A percentile compares a stretch with the other conserved stretches of the same genome.
phyloP scores from a whole-genome alignment of 2,329 filamentous ascomycete genomes.

The Sclerotinia spermophila region DNA sequence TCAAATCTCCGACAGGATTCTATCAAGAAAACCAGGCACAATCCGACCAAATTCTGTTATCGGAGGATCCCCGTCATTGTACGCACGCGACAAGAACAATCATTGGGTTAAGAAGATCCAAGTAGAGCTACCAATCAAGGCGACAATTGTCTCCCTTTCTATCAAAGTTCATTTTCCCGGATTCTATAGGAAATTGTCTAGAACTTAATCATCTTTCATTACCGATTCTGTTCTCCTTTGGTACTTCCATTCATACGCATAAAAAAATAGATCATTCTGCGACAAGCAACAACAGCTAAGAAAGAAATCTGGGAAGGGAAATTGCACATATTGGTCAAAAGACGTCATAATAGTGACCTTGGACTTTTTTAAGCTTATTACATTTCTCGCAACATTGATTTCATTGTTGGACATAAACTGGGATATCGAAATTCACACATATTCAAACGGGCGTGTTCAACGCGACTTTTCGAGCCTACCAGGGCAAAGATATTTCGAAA shows the following conservation, averaged over 20 bases:
- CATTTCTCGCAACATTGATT: not conserved
- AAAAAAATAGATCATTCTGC: not conserved
- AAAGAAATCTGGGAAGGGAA: not conserved
- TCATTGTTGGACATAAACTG: not conserved
- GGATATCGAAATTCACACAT: not conserved
- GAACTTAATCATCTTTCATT: not conserved
- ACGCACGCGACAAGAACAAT: conserved; percentile 28
- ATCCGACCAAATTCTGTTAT: conserved; percentile 14
- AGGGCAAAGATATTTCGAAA: not conserved
- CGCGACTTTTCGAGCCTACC: not conserved
- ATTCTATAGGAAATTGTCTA: not conserved
- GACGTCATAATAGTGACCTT: not conserved
- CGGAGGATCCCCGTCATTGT: conserved; percentile 22
- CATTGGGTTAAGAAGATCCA: conserved; percentile 27
- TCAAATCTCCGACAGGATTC: conserved; percentile 11
- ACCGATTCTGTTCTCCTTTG: conserved; percentile 7
- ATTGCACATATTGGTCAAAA: not conserved
- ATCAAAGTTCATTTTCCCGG: not conserved
- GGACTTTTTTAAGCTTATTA: not conserved
- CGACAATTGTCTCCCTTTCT: conserved; percentile 19
- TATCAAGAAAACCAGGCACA: conserved; percentile 11
- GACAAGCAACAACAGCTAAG: not conserved
- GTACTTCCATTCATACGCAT: not conserved
- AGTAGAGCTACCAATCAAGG: conserved; percentile 20
- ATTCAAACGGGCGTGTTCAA: not conserved